A percentile compares a stretch with the other conserved stretches of the same genome.
Evolutionary conservation across 306 rosid species (phyloP).

Genomic region (Notholithocarpus densiflorus): DNA sequence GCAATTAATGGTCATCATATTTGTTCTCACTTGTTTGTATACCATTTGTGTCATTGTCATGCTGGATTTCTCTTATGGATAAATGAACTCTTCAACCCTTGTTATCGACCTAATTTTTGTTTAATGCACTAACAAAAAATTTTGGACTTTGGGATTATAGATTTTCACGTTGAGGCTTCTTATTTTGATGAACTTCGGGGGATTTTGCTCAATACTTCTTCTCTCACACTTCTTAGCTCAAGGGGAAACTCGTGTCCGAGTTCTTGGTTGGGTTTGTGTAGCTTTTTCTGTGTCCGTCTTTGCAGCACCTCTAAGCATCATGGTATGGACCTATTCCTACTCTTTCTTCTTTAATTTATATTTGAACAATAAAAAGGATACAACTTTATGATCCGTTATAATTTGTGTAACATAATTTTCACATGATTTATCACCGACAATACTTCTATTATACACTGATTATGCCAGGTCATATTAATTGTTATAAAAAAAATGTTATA

Average conservation of each 20-base stretch:
- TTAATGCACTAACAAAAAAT: not conserved
- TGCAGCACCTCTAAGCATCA: conserved; percentile 83
- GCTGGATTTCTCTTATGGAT: no score
- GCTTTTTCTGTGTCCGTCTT: conserved; percentile 74
- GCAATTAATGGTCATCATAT: no score
- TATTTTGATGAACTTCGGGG: conserved; percentile 60
- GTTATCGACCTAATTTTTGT: no score
- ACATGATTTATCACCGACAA: fast-evolving
- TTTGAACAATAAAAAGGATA: not conserved
- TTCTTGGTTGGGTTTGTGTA: conserved; percentile 87
- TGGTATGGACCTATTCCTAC: conserved; percentile 37
- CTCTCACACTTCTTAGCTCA: conserved; percentile 62
- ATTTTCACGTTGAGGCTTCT: conserved; percentile 64
- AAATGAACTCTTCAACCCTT: no score
- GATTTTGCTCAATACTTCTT: conserved; percentile 59
- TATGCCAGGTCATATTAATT: no score
- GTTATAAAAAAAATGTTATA: no score
- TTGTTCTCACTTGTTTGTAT: no score
- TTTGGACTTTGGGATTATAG: not conserved
- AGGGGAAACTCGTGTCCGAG: conserved; percentile 44
- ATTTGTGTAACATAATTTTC: no score
- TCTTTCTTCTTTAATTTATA: not conserved
- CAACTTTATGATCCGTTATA: no score
- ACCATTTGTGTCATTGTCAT: no score
- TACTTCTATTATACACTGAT: no score